phyloP scores from a whole-genome alignment of 805 yeast genomes.

The Zygosaccharomyces bailii region DNA sequence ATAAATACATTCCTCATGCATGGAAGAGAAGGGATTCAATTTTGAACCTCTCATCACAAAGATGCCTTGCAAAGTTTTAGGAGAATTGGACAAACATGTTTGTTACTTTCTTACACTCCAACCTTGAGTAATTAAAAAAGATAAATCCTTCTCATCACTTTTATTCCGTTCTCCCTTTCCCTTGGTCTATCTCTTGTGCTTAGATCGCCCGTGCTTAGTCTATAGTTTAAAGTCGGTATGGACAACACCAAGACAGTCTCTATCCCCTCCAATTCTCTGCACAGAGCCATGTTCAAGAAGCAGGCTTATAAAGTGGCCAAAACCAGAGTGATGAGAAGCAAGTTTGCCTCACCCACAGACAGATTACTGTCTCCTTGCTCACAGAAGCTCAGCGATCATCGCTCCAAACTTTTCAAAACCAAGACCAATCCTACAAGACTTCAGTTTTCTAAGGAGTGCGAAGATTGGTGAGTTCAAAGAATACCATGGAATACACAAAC shows the following conservation, averaged over 20 bases:
- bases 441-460: conserved; percentile 12
- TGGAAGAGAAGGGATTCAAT: conserved; percentile 2
- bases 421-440: conserved; percentile 23
- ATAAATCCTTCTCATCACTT: background rate
- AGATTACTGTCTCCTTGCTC: conserved; percentile 56
- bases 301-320: conserved; percentile 11
- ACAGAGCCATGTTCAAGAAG: conserved; percentile 28
- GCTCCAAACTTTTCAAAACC: conserved; percentile 28
- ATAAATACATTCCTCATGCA: conserved; percentile 4
- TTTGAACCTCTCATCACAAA: background rate
- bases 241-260: conserved; percentile 7
- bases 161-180: background rate
- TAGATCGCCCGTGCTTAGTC: background rate
- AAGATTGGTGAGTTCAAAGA: conserved; percentile 3
- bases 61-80: background rate
- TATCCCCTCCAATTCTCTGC: conserved; percentile 14
- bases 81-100: background rate
- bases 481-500: background rate
- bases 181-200: background rate
- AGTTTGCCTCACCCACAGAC: conserved; percentile 55
- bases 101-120: background rate
- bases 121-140: background rate
- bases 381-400: conserved; percentile 50
- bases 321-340: conserved; percentile 19
- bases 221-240: conserved; percentile 2